Base-by-base conservation (phyloP, 2,329 filamentous ascomycete genomes). In the Rhexocercosporidium sp. region DNA sequence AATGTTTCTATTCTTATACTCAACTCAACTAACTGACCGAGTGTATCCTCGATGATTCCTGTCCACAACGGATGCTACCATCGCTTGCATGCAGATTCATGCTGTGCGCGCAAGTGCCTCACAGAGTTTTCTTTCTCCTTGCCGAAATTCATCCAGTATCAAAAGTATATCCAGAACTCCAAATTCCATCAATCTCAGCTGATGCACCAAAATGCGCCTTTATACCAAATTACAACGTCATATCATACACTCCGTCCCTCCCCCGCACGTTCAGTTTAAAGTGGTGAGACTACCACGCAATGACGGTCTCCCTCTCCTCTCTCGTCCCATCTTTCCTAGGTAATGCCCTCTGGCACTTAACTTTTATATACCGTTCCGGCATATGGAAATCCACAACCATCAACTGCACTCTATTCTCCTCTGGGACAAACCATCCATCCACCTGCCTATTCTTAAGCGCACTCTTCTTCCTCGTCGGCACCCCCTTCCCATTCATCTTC, bases 351-450 rank as follows among this genome's bases (percentile, higher is more conserved):
- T 73, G 70, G 49, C 71, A 73, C 25, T 70, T 72, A 9, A 75
- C 71, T 51, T 69, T 72, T 7, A 75, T 71, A 65, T 74, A 72
- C 6, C 74, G 68, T 22, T 76, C 72, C 8, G 69, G 67, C 20
- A 75, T 70, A 66, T 75, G 71, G 27, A 71, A 75, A 60, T 75
- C 71, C 9, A 74, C 66, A 20, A 70, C 60, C 54, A 66, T 71
- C 11, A 77, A 56, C 57, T 71, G 69, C 16, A 76, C 68, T 47
- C 75, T 62, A 54, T 73, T 75, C 27, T 72, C 64, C 62, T 74
- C 74, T 0, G 74, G 74, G 11, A 75, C 69, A 22, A 56, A 54
- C 70, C 72, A 74, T 1, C 37, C 54, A 1, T 62, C 57, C 4
- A 20, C 39, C 20, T 49, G 6, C 29, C 41, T 54, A 37, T 25